These are phyloP conservation scores for Colletotrichum kahawae DNA, from an alignment of 2,329 filamentous ascomycete species.

Conservation along the genomic window DNA sequence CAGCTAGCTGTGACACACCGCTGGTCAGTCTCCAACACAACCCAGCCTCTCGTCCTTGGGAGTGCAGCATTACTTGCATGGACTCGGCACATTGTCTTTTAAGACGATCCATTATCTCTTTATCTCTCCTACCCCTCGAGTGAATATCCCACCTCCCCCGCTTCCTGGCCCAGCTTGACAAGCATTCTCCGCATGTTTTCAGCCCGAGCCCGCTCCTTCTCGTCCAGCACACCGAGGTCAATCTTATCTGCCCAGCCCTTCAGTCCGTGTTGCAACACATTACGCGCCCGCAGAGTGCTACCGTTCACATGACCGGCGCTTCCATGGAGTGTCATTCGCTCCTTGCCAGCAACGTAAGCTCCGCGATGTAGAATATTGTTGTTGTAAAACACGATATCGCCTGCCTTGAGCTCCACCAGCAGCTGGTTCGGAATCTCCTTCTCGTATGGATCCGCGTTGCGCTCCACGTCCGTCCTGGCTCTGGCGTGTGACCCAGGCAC, in stretches of 20 bases:
- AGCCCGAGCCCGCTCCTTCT: conserved; percentile 52
- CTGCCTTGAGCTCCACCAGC: conserved; percentile 69
- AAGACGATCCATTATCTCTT: background rate
- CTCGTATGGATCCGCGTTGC: conserved; percentile 70
- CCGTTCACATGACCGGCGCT: conserved; percentile 68
- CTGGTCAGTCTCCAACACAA: background rate
- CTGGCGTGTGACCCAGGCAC: conserved; percentile 79
- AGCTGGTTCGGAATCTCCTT: conserved; percentile 65
- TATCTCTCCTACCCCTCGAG: conserved; percentile 42
- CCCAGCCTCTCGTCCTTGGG: conserved; percentile 6
- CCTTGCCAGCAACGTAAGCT: conserved; percentile 62
- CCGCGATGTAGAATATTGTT: conserved; percentile 86
- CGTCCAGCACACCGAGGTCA: conserved; percentile 56
- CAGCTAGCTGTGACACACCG: conserved; percentile 13
- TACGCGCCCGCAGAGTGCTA: conserved; percentile 64
- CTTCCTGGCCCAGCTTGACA: conserved; percentile 64
- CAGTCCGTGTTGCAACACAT: conserved; percentile 78
- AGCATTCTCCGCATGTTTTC: conserved; percentile 68
- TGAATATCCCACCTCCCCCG: conserved; percentile 68
- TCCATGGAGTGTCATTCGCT: conserved; percentile 75
- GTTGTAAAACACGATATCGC: conserved; percentile 87
- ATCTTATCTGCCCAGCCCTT: conserved; percentile 67
- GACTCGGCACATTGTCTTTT: background rate
- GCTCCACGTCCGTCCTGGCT: conserved; percentile 72
- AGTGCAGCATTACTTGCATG: background rate